A percentile compares a stretch with the other conserved stretches of the same genome.
phyloP scores from a whole-genome alignment of 129 eudicot genomes.

The Escallonia rubra region DNA sequence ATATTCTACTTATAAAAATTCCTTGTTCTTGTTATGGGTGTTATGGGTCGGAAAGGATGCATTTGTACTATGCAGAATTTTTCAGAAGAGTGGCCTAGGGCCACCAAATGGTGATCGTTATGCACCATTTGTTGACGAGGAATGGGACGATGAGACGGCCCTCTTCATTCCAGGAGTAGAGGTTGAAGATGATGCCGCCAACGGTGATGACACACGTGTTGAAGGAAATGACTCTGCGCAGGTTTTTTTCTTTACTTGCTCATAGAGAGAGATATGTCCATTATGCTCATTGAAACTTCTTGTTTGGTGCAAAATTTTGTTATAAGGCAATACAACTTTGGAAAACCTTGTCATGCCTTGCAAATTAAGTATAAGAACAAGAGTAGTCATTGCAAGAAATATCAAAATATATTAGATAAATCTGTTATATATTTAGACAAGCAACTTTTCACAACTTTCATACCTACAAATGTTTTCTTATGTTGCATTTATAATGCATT shows the following conservation, averaged over 20 bases:
- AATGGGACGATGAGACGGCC: constrained; percentile 72
- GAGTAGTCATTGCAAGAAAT: too few species aligned
- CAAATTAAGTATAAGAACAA: background rate
- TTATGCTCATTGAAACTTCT: background rate
- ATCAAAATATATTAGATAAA: too few species aligned
- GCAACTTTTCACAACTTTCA: too few species aligned
- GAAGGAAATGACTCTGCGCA: constrained; percentile 47
- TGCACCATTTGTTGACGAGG: constrained; percentile 94
- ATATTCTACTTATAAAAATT: constrained; percentile 17
- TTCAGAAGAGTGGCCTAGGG: constrained; percentile 86
- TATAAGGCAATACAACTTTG: background rate
- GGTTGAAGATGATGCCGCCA: constrained; percentile 56
- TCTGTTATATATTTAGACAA: too few species aligned
- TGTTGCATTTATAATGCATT: too few species aligned
- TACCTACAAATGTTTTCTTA: too few species aligned
- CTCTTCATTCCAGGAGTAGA: constrained; percentile 72
- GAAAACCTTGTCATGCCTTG: background rate
- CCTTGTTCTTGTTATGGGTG: constrained; percentile 28
- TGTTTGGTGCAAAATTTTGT: background rate
- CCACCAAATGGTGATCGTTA: constrained; percentile 89
- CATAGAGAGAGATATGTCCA: background rate
- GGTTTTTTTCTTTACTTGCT: constrained; percentile 29
- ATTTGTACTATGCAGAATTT: constrained; percentile 85
- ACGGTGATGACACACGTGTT: constrained; percentile 52
- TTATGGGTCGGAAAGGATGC: constrained; percentile 48